Evolutionary conservation across 176 grass and related monocot species (phyloP), one percentile per base, ranked within the genome.

Genomic region (Aegilops umbellulata): DNA sequence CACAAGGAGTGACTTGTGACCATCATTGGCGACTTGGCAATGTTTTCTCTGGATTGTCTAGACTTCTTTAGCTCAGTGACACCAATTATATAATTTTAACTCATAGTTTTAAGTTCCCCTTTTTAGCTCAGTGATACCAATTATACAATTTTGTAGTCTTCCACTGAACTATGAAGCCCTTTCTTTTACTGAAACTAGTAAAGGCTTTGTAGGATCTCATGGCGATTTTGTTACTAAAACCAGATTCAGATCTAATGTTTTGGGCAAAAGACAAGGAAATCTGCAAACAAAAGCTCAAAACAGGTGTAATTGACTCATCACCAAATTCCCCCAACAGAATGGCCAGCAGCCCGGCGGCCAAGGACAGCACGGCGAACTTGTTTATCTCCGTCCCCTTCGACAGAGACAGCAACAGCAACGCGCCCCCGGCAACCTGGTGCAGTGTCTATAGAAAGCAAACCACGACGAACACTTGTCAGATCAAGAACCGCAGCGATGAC

Each of bases 271-370:
- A 53, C 39, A 81, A 26, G 11, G 3, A 67, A 46, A 22, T 67
- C 10, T 80, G 32, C 11, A 44, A 67, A 76, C 25, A 55, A 4
- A 31, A 31, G 46, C 51, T 34, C 8, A 65, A 74, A 41, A 17
- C 16, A 83, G 20, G 14, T n/a, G 7, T 42, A 51, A 58, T 64
- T 47, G 64, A 74, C 60, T 31, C 22, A 84, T 80, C 78, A 92
- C 97, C 97, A 88, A 99, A 71, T 88, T 99, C 97, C 78, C 97
- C 97, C 38, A 95, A 61, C 70, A 91, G 11, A 84, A 99, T 65
- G 24, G 97, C 93, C 79, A 99, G 35, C 64, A 99, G 64, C 51
- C 94, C 97, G 49, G 88, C 80, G 9, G 87, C 82, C 62, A 90
- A 22, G 11, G 93, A 92, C 46, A 94, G n/a, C 31, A 94, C 31